phyloP scores from a whole-genome alignment of 192 early-diverging fungal species.

The Haplosporangium gracile region DNA sequence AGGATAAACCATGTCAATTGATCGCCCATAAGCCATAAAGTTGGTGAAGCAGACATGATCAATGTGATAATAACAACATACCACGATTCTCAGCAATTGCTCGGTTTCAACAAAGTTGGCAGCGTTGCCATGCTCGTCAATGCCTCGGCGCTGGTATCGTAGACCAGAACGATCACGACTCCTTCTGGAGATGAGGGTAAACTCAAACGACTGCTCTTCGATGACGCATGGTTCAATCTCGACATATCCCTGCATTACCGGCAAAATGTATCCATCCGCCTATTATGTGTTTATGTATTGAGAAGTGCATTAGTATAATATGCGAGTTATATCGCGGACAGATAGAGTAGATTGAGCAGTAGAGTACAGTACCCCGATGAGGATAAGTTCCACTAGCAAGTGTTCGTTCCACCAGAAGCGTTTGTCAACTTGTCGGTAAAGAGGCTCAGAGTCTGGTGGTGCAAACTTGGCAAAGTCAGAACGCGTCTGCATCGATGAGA shows the following conservation, averaged over 20 bases:
- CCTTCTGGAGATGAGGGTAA: slow-evolving; percentile 78
- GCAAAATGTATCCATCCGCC: slow-evolving; percentile 67
- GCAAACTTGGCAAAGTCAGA: slow-evolving; percentile 6
- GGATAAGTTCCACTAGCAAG: slow-evolving; percentile 57
- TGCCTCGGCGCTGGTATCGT: slow-evolving; percentile 91
- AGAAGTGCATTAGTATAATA: neutral
- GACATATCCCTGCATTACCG: slow-evolving; percentile 79
- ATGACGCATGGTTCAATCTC: slow-evolving; percentile 74
- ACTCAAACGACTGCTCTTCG: slow-evolving; percentile 70
- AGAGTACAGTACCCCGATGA: slow-evolving; percentile 50
- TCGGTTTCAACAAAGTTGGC: slow-evolving; percentile 99
- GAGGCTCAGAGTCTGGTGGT: slow-evolving; percentile 8
- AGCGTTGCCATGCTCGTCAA: slow-evolving; percentile 87
- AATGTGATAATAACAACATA: neutral
- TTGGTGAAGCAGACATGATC: neutral
- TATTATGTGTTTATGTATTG: slow-evolving; percentile 18
- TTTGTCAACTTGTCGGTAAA: slow-evolving; percentile 56
- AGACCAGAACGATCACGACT: slow-evolving; percentile 72
- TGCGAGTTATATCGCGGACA: neutral
- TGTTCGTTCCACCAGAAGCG: slow-evolving; percentile 77
- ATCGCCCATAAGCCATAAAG: neutral
- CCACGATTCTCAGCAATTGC: slow-evolving; percentile 81
- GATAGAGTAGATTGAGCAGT: too few species aligned
- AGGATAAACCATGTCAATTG: neutral
- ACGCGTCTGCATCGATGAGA: slow-evolving; percentile 25